These are phyloP conservation scores for Pleurotus salmoneostramineus DNA, from an alignment of 768 basidiomycete species.

Conservation along the genomic window DNA sequence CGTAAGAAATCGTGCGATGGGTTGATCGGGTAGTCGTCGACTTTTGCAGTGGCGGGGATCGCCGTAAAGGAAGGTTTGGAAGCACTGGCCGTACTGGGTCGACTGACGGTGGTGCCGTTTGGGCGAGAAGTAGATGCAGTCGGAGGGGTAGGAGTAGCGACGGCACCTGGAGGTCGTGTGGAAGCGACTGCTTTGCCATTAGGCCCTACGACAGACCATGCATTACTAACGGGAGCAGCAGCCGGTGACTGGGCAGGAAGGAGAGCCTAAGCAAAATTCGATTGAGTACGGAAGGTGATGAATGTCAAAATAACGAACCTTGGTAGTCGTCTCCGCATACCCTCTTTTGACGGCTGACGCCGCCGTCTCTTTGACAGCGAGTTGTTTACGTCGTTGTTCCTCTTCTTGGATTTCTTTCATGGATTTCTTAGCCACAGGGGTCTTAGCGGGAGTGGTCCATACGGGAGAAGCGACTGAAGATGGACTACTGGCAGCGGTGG, in stretches of 20 bases:
- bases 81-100: constrained; percentile 31
- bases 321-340: constrained; percentile 77
- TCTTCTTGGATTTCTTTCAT: constrained; percentile 99
- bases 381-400: constrained; percentile 83
- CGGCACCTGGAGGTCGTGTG: constrained; percentile 19
- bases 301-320: constrained; percentile 38
- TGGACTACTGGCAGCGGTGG: constrained; percentile 17
- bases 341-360: constrained; percentile 59
- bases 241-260: constrained; percentile 19
- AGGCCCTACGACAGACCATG: constrained; percentile 87
- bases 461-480: constrained; percentile 41
- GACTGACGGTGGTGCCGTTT: constrained; percentile 33
- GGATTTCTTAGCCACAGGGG: constrained; percentile 70
- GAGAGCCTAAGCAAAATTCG: constrained; percentile 7
- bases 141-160: constrained; percentile 28
- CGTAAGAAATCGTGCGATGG: constrained; percentile 90
- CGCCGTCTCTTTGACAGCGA: constrained; percentile 54
- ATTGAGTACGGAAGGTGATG: background rate
- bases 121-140: constrained; percentile 30
- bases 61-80: constrained; percentile 23
- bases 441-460: constrained; percentile 67
- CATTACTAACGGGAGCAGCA: constrained; percentile 26
- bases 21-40: constrained; percentile 59
- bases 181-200: constrained; percentile 55
- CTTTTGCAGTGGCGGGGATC: constrained; percentile 31